Percentiles rank a stretch among this genome's conserved stretches.
These are phyloP conservation scores for Corymbia maculata DNA, from an alignment of 345 rosid species.

Conservation along the genomic window DNA sequence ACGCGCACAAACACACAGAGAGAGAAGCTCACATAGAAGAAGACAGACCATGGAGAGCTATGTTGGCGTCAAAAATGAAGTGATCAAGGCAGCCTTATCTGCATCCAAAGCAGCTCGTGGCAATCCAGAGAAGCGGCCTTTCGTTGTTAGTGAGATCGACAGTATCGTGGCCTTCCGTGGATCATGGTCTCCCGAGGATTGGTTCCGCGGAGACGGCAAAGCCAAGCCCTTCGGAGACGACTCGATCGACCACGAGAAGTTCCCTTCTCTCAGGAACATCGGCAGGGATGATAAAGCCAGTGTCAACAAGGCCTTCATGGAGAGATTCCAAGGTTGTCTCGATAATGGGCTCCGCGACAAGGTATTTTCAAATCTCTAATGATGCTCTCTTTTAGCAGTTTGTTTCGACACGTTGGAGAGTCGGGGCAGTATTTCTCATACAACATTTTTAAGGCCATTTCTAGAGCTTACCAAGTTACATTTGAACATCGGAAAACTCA, in stretches of 20 bases:
- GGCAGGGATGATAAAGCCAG: conserved; percentile 33
- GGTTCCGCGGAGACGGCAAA: conserved; percentile 2
- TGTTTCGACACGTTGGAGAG: neutral
- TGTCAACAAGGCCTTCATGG: conserved; percentile 45
- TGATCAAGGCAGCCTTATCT: conserved; percentile 21
- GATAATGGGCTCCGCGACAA: neutral
- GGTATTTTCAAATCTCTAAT: conserved; percentile 9
- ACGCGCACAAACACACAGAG: neutral
- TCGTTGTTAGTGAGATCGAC: conserved; percentile 3
- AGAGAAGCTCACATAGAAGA: neutral
- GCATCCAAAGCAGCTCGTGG: conserved; percentile 22
- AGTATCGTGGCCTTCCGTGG: conserved; percentile 43
- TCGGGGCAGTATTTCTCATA: neutral
- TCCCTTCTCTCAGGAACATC: conserved; percentile 47
- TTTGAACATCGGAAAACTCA: neutral
- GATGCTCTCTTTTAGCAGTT: neutral
- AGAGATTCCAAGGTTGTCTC: conserved; percentile 12
- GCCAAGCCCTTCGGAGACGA: conserved; percentile 33
- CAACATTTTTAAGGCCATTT: neutral
- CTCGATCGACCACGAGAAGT: conserved; percentile 10
- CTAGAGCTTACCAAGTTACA: neutral
- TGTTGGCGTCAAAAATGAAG: conserved; percentile 10
- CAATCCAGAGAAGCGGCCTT: conserved; percentile 3
- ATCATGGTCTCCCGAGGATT: conserved; percentile 21
- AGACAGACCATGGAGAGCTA: neutral